A percentile compares a stretch with the other conserved stretches of the same genome.
These are phyloP conservation scores for Bidens hawaiensis DNA, from an alignment of 140 eudicot genomes.

Conservation along the genomic window DNA sequence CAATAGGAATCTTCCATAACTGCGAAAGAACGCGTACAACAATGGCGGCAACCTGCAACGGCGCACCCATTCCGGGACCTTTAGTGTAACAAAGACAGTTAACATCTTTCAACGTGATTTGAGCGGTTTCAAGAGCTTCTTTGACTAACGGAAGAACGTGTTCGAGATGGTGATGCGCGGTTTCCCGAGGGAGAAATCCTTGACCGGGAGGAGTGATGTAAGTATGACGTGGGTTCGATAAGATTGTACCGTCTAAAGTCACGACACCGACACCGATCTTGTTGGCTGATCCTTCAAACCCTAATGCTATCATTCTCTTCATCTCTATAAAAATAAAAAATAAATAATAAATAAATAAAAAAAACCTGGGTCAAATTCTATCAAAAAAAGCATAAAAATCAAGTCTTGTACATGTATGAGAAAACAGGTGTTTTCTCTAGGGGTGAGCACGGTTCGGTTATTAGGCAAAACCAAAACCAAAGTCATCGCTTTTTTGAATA, in stretches of 20 bases:
- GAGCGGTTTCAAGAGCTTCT: constrained; percentile 61
- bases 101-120: constrained; percentile 50
- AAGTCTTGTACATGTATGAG: not conserved
- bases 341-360: too few relatives aligned
- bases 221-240: constrained; percentile 96
- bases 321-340: constrained; percentile 20
- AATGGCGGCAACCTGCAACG: constrained; percentile 71
- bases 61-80: constrained; percentile 98
- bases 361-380: not conserved
- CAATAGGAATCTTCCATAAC: constrained; percentile 91
- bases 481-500: too few relatives aligned
- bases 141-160: constrained; percentile 68
- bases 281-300: constrained; percentile 96
- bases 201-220: constrained; percentile 96
- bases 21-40: constrained; percentile 81
- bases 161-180: constrained; percentile 82
- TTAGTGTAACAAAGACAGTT: constrained; percentile 91
- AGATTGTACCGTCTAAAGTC: constrained; percentile 67
- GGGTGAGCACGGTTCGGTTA: too few relatives aligned
- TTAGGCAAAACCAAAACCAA: too few relatives aligned
- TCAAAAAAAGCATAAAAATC: not conserved
- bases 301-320: constrained; percentile 72
- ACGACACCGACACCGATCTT: constrained; percentile 93
- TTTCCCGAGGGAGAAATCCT: constrained; percentile 92
- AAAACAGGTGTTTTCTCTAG: not conserved